Evolutionary conservation across 306 rosid genomes (phyloP), one percentile per base, ranked within the genome.

Genomic region (Trichosanthes cucumerina): DNA sequence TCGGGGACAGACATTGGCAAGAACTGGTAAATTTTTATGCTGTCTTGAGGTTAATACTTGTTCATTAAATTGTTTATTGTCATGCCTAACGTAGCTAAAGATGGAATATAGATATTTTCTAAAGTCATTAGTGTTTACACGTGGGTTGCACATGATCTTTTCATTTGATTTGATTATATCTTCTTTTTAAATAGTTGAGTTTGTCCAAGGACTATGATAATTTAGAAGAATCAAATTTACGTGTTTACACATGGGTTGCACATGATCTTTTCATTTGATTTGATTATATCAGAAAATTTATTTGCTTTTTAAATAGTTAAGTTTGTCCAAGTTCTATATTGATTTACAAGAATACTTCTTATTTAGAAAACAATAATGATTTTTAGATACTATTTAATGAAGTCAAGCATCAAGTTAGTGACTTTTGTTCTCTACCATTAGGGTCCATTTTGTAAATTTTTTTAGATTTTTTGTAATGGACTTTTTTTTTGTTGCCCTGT

Each of bases 1-100:
- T 80, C 85, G 98, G n/a, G 98, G 90, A 63, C 98, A 95, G 86
- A 95, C 98, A 47, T 86, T 95, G 82, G 93, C 97, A 71, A 91
- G 98, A 88, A 95, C 98, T 60, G 98, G 98, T 95, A 86, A 39
- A 82, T 56, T 21, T 81, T 79, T 36, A 26, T 78, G 34, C 69
- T 72, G 11, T 84, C 46, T 80, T 53, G n/a, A 71, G 31, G 57
- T 43, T 64, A 43, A 60, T 68, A n/a, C 53, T 50, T 59, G 59
- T 70, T 38, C 76, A 70, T 43, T 56, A 70, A 44, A 6, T 70
- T 71, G 11, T 71, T 71, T 23, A 41, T 68, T 46, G 12, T 28
- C 23, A 15, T 44, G 76, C 53, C 23, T 71, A n/a, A 28, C 18
- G 23, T 71, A 15, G 76, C 13, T 71, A 24, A 36, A 4, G 76